Percentiles rank a stretch among this genome's conserved stretches.
Evolutionary conservation across 2,329 filamentous ascomycete species (phyloP).

Genomic region (Fusarium sp.): DNA sequence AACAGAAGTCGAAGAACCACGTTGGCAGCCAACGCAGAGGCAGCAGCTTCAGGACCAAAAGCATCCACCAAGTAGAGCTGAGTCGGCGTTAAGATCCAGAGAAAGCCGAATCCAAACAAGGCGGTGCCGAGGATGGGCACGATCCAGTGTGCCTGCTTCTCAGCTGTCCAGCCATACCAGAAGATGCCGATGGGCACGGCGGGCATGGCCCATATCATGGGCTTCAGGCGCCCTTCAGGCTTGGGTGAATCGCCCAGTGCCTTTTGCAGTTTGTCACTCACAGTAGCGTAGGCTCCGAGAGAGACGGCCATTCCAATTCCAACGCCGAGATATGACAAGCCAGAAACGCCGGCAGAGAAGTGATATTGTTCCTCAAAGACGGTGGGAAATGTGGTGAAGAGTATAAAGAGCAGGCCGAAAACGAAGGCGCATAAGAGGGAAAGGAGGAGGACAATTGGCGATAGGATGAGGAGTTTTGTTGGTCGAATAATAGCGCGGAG

Average conservation of each 20-base stretch:
- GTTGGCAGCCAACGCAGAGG: constrained; percentile 37
- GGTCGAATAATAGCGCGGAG: constrained; percentile 52
- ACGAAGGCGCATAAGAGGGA: constrained; percentile 41
- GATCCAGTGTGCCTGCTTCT: constrained; percentile 65
- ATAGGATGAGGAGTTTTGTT: constrained; percentile 60
- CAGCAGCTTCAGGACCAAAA: constrained; percentile 36
- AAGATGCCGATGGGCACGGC: constrained; percentile 65
- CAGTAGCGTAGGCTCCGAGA: not conserved
- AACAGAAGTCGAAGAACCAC: constrained; percentile 60
- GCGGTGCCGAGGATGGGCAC: constrained; percentile 67
- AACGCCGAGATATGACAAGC: constrained; percentile 57
- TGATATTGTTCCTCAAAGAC: not conserved
- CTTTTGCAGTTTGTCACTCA: constrained; percentile 12
- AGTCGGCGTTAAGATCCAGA: constrained; percentile 49
- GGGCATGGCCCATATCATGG: constrained; percentile 64
- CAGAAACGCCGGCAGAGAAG: not conserved
- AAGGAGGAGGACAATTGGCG: constrained; percentile 52
- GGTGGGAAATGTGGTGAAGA: not conserved
- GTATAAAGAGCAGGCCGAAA: constrained; percentile 53
- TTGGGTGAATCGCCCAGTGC: constrained; percentile 2
- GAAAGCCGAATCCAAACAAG: constrained; percentile 59
- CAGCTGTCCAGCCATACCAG: constrained; percentile 68
- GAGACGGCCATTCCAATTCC: constrained; percentile 42
- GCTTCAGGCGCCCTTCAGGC: constrained; percentile 61
- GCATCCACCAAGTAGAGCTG: constrained; percentile 42